Percentiles rank a stretch among this genome's conserved stretches.
Conservation (phyloP, 371 early-diverging fungal species). For the Mortierella sp. region DNA sequence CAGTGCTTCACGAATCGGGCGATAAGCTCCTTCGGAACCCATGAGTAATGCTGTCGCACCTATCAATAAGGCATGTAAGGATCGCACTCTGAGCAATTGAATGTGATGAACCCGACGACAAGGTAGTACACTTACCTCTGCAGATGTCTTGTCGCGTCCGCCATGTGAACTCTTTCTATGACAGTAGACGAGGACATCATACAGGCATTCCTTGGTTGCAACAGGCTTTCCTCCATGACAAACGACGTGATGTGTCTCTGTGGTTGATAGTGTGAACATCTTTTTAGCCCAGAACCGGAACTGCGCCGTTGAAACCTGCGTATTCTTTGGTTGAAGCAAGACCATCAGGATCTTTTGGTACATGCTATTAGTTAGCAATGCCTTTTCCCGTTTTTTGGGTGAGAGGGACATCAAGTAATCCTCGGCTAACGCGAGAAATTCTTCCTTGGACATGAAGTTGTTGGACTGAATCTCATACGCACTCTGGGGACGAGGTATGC, state of each 20-base stretch:
- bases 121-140: slow-evolving; percentile 60
- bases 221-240: slow-evolving; percentile 70
- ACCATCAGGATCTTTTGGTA: slow-evolving; percentile 67
- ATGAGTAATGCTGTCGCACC: slow-evolving; percentile 66
- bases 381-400: slow-evolving; percentile 72
- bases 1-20: slow-evolving; percentile 69
- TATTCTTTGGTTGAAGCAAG: slow-evolving; percentile 68
- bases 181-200: slow-evolving; percentile 62
- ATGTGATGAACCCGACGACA: too few species aligned
- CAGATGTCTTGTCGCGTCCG: slow-evolving; percentile 72
- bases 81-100: too few species aligned
- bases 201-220: slow-evolving; percentile 68
- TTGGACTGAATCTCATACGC: slow-evolving; percentile 29
- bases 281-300: slow-evolving; percentile 76
- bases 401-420: slow-evolving; percentile 66
- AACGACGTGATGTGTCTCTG: slow-evolving; percentile 52
- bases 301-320: slow-evolving; percentile 72
- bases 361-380: slow-evolving; percentile 62
- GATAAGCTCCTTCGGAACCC: slow-evolving; percentile 71
- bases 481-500: slow-evolving; percentile 19
- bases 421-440: slow-evolving; percentile 40
- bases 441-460: slow-evolving; percentile 40
- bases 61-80: slow-evolving; percentile 11
- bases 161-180: slow-evolving; percentile 72
- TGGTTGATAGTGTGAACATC: slow-evolving; percentile 65